Evolutionary conservation across 2,329 filamentous ascomycete genomes (phyloP), one percentile per base, ranked within the genome.

Genomic region (Colletotrichum siamense): DNA sequence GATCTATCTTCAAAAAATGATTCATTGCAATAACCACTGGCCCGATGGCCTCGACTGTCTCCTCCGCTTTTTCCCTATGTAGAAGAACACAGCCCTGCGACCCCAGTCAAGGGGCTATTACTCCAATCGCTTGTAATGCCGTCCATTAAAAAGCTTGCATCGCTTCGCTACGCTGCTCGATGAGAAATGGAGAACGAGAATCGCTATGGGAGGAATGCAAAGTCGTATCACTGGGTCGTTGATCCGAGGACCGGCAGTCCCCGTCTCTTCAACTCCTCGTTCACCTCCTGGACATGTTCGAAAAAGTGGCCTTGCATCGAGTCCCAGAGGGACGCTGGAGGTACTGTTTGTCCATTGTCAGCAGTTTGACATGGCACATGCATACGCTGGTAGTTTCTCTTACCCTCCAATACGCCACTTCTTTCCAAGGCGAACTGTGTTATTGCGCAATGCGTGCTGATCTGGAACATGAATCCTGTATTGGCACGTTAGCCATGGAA

Each of bases 401-500:
- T 64, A 77, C 78, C 71, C 69, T 79, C 69, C 13, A 79, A 28
- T 24, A 78, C 78, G 6, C 79, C 77, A 55, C 66, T 77, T 44
- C 75, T 66, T 32, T 76, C 75, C 24, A 77, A 15, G 12, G 72
- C 75, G n/a, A 75, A 82, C 68, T 77, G 79, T 49, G 81, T 82
- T n/a, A 81, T 71, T 16, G 77, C 79, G 39, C 80, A 76, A 39
- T 81, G 80, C 5, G 78, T 79, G 32, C 78, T 79, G 36, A 81
- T 73, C 16, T 81, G 80, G 72, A 81, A 81, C 81, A 82, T 81
- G 62, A 82, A 81, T 3, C 77, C 79, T 80, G 36, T 15, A 34
- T 82, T 82, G 70, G 87, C 63, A 24, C n/a, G 65, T 84, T 59
- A 57, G 85, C 82, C 66, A 83, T 81, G 62, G 24, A 9, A 16